Evolutionary conservation across 805 yeast species (phyloP).

Genomic region (Saturnispora diversa): DNA sequence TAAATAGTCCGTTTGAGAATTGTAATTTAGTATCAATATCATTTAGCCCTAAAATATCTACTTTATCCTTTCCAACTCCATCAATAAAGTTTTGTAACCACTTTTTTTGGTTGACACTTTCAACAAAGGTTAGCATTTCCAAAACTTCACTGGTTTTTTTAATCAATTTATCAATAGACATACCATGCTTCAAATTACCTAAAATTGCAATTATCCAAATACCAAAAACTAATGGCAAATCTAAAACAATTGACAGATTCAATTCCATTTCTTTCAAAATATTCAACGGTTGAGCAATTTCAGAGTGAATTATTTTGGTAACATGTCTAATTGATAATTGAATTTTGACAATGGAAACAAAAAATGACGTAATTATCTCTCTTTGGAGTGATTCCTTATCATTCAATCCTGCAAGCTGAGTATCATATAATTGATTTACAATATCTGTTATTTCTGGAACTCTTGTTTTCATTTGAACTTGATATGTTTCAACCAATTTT

Average conservation of each 20-base stretch:
- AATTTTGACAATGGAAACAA: slow-evolving; percentile 31
- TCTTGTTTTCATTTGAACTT: slow-evolving; percentile 17
- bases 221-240: slow-evolving; percentile 66
- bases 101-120: slow-evolving; percentile 41
- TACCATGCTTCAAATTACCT: slow-evolving; percentile 50
- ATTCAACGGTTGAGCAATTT: slow-evolving; percentile 27
- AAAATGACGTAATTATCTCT: slow-evolving; percentile 28
- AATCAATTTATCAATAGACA: slow-evolving; percentile 31
- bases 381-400: slow-evolving; percentile 26
- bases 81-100: slow-evolving; percentile 60
- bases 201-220: slow-evolving; percentile 54
- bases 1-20: slow-evolving; percentile 4
- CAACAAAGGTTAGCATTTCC: slow-evolving; percentile 49
- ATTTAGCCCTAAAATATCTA: slow-evolving; percentile 25
- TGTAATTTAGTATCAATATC: slow-evolving; percentile 16
- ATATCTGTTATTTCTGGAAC: slow-evolving; percentile 29
- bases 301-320: slow-evolving; percentile 26
- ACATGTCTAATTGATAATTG: slow-evolving; percentile 33
- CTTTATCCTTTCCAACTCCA: slow-evolving; percentile 22
- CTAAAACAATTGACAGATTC: slow-evolving; percentile 38
- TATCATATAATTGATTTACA: slow-evolving; percentile 31
- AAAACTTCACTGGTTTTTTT: slow-evolving; percentile 47
- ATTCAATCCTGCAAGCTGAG: slow-evolving; percentile 33
- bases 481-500: slow-evolving; percentile 18
- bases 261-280: slow-evolving; percentile 28